Evolutionary conservation across 2,329 filamentous ascomycete species (phyloP).

Genomic region (Keithomyces neogunnii): DNA sequence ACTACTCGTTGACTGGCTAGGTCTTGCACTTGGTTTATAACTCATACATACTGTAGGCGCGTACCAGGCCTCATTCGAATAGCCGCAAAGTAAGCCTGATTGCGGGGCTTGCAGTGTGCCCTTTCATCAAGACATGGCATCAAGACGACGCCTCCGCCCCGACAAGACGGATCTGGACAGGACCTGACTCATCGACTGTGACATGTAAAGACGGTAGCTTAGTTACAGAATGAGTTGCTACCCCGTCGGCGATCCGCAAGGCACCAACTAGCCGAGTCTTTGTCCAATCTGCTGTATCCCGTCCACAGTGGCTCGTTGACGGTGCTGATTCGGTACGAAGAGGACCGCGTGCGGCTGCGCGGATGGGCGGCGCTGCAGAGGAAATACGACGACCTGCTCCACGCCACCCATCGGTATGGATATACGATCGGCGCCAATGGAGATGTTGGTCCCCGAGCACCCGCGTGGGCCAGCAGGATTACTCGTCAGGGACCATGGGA

Average conservation of each 20-base stretch:
- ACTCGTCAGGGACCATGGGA: constrained; percentile 26
- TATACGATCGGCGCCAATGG: constrained; percentile 9
- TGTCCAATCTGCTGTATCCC: constrained; percentile 26
- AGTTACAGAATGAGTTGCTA: constrained; percentile 19
- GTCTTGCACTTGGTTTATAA: too few relatives aligned
- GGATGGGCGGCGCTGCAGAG: constrained; percentile 27
- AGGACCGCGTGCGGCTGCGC: constrained; percentile 26
- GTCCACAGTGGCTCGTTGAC: constrained; percentile 24
- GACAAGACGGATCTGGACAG: too few relatives aligned
- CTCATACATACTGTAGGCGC: too few relatives aligned
- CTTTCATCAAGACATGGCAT: not conserved
- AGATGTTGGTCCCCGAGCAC: constrained; percentile 23
- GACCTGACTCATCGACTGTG: not conserved
- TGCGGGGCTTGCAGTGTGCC: not conserved
- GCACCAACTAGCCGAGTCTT: constrained; percentile 19
- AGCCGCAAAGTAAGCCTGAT: not conserved
- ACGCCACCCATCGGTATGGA: constrained; percentile 16
- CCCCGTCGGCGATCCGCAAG: constrained; percentile 26
- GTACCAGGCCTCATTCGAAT: too few relatives aligned
- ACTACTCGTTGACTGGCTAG: too few relatives aligned
- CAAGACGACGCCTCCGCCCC: too few relatives aligned
- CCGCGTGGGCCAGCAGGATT: constrained; percentile 25
- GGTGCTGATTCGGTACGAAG: constrained; percentile 29
- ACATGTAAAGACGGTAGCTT: constrained; percentile 6
- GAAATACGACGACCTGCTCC: constrained; percentile 22